These are phyloP conservation scores for Xerophyta viscosa DNA, from an alignment of 106 monocot genomes.

Conservation along the genomic window DNA sequence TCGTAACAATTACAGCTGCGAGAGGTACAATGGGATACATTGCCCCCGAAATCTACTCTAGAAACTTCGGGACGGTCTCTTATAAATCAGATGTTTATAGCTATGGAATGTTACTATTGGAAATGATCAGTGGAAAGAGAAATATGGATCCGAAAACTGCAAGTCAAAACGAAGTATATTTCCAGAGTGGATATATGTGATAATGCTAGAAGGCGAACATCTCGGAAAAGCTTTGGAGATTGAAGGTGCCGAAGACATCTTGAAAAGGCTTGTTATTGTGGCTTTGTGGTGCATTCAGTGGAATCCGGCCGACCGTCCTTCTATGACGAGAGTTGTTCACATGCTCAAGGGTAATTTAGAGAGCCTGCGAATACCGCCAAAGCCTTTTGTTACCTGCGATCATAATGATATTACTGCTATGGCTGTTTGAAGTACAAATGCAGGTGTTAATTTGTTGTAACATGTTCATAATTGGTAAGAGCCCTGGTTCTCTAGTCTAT, in stretches of 20 bases:
- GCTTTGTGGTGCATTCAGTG: conserved; percentile 11
- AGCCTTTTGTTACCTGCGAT: not conserved
- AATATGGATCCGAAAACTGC: too few species aligned
- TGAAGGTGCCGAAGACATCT: not conserved
- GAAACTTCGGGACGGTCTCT: conserved; percentile 9
- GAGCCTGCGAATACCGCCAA: not conserved
- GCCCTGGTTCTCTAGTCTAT: too few species aligned
- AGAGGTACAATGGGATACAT: conserved; percentile 1
- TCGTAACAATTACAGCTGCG: conserved; percentile 2
- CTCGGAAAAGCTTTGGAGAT: not conserved
- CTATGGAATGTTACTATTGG: conserved; percentile 4
- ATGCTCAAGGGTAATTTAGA: not conserved
- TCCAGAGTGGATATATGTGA: conserved; percentile 3
- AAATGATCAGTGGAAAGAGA: conserved; percentile 2
- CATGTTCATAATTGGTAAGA: too few species aligned
- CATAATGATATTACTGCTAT: not conserved
- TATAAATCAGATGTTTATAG: conserved; percentile 9
- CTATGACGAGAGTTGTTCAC: conserved; percentile 4
- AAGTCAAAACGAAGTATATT: too few species aligned
- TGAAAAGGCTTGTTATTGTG: not conserved
- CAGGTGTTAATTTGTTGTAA: too few species aligned
- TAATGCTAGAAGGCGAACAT: not conserved
- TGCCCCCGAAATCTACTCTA: not conserved
- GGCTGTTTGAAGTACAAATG: too few species aligned
- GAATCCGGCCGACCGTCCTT: conserved; percentile 4